Conservation (phyloP, 345 rosid genomes). For the Eutrema heterophyllum region DNA sequence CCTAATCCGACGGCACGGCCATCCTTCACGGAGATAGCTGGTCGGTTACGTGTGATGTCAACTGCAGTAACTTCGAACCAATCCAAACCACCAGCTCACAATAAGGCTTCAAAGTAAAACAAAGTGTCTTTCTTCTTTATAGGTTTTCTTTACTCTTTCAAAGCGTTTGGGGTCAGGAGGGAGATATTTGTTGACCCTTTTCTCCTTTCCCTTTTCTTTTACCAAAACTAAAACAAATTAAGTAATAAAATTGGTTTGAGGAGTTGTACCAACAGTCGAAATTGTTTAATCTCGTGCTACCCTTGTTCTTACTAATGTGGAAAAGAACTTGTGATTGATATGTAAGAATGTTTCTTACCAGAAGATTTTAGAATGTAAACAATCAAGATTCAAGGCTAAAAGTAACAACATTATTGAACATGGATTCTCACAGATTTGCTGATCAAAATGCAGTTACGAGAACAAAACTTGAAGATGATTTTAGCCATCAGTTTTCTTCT, state of each 20-base stretch:
- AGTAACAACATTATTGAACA: not conserved
- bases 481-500: slow-evolving; percentile 29
- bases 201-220: slow-evolving; percentile 27
- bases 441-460: slow-evolving; percentile 1
- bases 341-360: not conserved
- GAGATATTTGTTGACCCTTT: slow-evolving; percentile 35
- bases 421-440: not conserved
- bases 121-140: not conserved
- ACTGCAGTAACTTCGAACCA: slow-evolving; percentile 56
- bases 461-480: slow-evolving; percentile 23
- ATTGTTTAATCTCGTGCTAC: not conserved
- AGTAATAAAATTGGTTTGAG: slow-evolving; percentile 17
- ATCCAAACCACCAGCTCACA: slow-evolving; percentile 52
- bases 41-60: slow-evolving; percentile 58
- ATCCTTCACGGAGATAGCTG: slow-evolving; percentile 72
- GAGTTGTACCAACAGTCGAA: not conserved
- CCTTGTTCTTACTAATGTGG: not conserved
- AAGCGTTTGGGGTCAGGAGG: slow-evolving; percentile 30
- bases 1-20: slow-evolving; percentile 61
- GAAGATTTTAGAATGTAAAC: not conserved
- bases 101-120: slow-evolving; percentile 34
- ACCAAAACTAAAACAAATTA: slow-evolving; percentile 4
- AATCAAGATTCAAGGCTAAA: not conserved
- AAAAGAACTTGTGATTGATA: not conserved
- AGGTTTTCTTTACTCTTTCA: not conserved